Evolutionary conservation across 768 basidiomycete genomes (phyloP), one percentile per base, ranked within the genome.

Genomic region (Naematelia aurantialba): DNA sequence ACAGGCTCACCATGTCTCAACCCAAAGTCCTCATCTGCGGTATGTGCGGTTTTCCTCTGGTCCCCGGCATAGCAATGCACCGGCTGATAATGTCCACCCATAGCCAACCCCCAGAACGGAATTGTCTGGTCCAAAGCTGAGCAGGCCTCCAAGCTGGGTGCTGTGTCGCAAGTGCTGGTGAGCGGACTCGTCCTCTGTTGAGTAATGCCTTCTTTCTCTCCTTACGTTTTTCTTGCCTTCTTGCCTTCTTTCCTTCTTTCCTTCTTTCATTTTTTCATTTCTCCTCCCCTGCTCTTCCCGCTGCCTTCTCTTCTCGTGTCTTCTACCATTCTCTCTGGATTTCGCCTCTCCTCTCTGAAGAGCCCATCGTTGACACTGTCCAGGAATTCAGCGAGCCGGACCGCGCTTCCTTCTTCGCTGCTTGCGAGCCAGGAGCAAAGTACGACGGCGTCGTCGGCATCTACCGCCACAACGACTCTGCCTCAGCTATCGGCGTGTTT

Each of bases 81-180:
- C 24, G 5, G 49, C 17, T 8, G 4, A 5, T 17, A 5, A 26
- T 51, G 21, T 29, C n/a, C 22, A 51, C 21, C n/a, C 29, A 17
- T 51, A 73, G 72, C 67, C 34, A 67, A 74, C 69, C 63, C 70
- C 22, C 60, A 61, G 44, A 66, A 67, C 34, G 78, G 84, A 60
- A 83, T 91, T 57, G 82, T 86, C 27, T 92, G 89, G 89, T 89
- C 90, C 0, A 84, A 88, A 60, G 81, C 88, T 24, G 88, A 92
- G 58, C 80, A 85, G 54, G 79, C 85, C 56, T 78, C 81, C 34
- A 79, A 89, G 59, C 83, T 91, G 34, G 82, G 82, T 0, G 79
- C 81, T 54, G 82, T 89, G 57, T 85, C 89, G 29, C 85, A 91
- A 52, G 80, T 92, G 27, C 80, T 91, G 50, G 91, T 91, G 74